Conservation (phyloP, 1,284 basidiomycete genomes). For the Fomitiporia mediterranea region DNA sequence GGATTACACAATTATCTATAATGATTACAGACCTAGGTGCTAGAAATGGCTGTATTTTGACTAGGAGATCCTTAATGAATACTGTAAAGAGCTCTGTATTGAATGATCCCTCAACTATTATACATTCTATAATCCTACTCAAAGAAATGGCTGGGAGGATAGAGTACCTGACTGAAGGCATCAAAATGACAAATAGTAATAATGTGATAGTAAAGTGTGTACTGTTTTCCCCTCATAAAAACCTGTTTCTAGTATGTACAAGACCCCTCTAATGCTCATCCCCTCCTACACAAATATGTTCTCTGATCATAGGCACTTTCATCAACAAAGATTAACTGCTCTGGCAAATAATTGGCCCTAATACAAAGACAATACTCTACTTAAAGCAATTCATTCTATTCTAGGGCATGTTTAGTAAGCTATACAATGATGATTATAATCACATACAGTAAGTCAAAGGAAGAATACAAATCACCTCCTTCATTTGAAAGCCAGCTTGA, state of each 20-base stretch:
- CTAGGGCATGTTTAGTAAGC: neutral
- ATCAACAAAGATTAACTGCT: slow-evolving; percentile 21
- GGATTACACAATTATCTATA: slow-evolving; percentile 34
- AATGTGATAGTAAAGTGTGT: slow-evolving; percentile 2
- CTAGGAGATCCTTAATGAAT: slow-evolving; percentile 30
- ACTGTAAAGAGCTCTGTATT: slow-evolving; percentile 23
- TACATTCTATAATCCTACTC: slow-evolving; percentile 27
- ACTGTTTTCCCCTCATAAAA: slow-evolving; percentile 34
- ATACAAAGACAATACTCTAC: neutral
- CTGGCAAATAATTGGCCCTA: neutral
- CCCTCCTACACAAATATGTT: slow-evolving; percentile 26
- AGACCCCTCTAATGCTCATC: slow-evolving; percentile 29
- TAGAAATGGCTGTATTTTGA: slow-evolving; percentile 30
- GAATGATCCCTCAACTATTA: slow-evolving; percentile 28
- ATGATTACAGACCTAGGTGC: slow-evolving; percentile 29
- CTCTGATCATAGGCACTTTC: slow-evolving; percentile 29
- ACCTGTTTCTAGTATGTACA: slow-evolving; percentile 27
- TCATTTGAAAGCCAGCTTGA: neutral
- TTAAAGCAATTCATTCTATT: neutral
- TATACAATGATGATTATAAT: neutral
- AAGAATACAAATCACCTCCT: neutral
- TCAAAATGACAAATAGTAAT: slow-evolving; percentile 16
- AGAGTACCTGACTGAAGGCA: slow-evolving; percentile 30
- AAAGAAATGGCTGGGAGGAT: slow-evolving; percentile 32
- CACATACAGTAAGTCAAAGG: neutral